These are phyloP conservation scores for Mortierella alpina DNA, from an alignment of 192 early-diverging fungal species.

Conservation along the genomic window DNA sequence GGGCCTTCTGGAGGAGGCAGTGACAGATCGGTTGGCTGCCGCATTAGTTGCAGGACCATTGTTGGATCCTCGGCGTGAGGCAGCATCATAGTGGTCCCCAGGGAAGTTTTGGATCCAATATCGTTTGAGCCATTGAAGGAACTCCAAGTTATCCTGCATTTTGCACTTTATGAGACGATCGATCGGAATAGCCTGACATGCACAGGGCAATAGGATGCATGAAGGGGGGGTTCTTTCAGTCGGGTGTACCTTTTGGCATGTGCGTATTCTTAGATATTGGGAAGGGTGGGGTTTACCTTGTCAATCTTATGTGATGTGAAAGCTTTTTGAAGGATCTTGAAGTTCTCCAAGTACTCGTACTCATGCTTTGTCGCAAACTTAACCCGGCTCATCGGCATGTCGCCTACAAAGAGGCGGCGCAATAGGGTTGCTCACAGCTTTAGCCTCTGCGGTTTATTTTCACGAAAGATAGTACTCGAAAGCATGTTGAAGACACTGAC, in stretches of 20 bases:
- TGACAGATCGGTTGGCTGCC: slow-evolving; percentile 44
- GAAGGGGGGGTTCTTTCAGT: too few relatives aligned
- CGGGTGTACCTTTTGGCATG: neutral
- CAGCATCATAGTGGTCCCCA: slow-evolving; percentile 85
- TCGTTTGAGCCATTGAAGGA: slow-evolving; percentile 93
- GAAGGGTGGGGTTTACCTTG: slow-evolving; percentile 65
- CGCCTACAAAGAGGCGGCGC: slow-evolving; percentile 43
- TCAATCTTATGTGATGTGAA: slow-evolving; percentile 92
- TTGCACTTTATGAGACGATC: slow-evolving; percentile 93
- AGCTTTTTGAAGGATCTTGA: slow-evolving; percentile 88
- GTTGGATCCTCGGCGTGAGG: slow-evolving; percentile 70
- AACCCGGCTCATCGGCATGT: slow-evolving; percentile 89
- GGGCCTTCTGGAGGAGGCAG: slow-evolving; percentile 37
- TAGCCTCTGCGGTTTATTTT: too few relatives aligned
- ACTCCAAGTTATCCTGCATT: slow-evolving; percentile 99
- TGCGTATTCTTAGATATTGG: neutral
- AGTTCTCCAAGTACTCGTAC: slow-evolving; percentile 96
- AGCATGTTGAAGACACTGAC: slow-evolving; percentile 39
- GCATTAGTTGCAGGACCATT: slow-evolving; percentile 20
- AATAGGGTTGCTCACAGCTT: neutral
- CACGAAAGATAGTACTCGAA: neutral
- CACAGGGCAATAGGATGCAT: neutral
- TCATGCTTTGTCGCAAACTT: slow-evolving; percentile 95
- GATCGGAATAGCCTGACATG: slow-evolving; percentile 79
- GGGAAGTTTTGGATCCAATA: slow-evolving; percentile 90